Base-by-base conservation (phyloP, 768 basidiomycete genomes). In the Suillus subalutaceus region DNA sequence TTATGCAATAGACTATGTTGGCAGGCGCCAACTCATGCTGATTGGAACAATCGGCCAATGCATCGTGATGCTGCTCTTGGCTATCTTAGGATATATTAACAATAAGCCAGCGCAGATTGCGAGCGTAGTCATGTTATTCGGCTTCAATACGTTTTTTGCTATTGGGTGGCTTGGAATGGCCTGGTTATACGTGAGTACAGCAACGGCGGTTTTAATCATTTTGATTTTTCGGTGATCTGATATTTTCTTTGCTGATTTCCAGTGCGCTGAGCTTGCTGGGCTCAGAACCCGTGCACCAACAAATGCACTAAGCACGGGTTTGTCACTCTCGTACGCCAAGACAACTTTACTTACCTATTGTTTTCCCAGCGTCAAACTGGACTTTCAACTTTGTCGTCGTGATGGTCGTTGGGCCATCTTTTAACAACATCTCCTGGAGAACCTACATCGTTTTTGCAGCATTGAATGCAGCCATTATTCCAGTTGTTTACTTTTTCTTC, bases 1-100 rank as follows among this genome's bases (percentile, higher is more conserved):
- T 76, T 82, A 77, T 70, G 77, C 80, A 64, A 80, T 85, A 69
- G 85, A 86, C 72, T 73, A 77, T 65, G 79, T 83, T 71, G 85
- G 84, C 65, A 80, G 84, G 65, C 79, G 84, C 64, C 75, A 75
- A 43, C 73, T 85, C 53, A 80, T 85, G 63, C 76, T 85, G 72
- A 76, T 74, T 68, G 85, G 85, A 53, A 80, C 84, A 30, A 69
- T 78, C 63, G 82, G 82, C 70, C 58, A 73, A 65, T 68, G 65
- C 20, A 44, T 65, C 15, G 72, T 73, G 8, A 78, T 80, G 77
- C 63, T 71, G 26, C 58, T 78, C 63, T 69, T 79, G 16, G 74
- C 75, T 62, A 62, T 70, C 37, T 62, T 70, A 35, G 70, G 72
- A 68, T 68, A 71, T 23, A 61, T 67, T 30, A 71, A 71, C 18